phyloP scores from a whole-genome alignment of 768 basidiomycete species.

The Tylopilus felleus region DNA sequence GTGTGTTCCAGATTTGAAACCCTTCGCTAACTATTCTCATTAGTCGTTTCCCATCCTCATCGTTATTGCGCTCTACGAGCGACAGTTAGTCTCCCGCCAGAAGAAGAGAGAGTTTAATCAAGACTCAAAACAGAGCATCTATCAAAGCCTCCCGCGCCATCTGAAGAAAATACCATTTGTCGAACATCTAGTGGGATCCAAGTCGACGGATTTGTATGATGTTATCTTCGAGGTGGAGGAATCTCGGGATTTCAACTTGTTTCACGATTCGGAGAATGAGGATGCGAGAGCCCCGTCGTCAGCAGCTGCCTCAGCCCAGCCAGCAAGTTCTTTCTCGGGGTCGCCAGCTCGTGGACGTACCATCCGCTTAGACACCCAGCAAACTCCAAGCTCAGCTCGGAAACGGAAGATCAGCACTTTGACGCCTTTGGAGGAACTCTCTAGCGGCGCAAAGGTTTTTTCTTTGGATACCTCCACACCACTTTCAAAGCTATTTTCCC shows the following conservation, averaged over 20 bases:
- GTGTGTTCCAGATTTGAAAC: constrained; percentile 14
- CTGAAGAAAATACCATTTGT: constrained; percentile 73
- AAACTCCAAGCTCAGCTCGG: constrained; percentile 7
- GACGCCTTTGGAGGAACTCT: constrained; percentile 26
- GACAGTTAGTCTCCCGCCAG: constrained; percentile 54
- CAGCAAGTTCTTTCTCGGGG: constrained; percentile 10
- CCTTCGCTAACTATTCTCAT: neutral
- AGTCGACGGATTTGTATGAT: constrained; percentile 64
- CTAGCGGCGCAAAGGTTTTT: constrained; percentile 29
- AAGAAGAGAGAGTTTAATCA: constrained; percentile 50
- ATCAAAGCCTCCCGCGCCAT: constrained; percentile 63
- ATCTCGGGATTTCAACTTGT: constrained; percentile 44
- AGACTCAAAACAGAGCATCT: constrained; percentile 52
- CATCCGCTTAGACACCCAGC: constrained; percentile 9
- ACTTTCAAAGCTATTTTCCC: constrained; percentile 27
- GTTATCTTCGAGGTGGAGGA: constrained; percentile 76
- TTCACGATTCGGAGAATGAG: constrained; percentile 50
- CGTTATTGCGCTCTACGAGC: constrained; percentile 75
- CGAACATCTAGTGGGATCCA: constrained; percentile 72
- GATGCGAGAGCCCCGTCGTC: constrained; percentile 11
- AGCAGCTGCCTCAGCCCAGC: constrained; percentile 5
- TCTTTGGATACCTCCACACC: constrained; percentile 29
- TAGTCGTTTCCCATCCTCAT: constrained; percentile 77
- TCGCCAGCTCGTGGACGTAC: constrained; percentile 1
- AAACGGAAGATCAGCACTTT: constrained; percentile 29